Conservation (phyloP, 1,284 basidiomycete species). For the Austroboletus rostrupii region DNA sequence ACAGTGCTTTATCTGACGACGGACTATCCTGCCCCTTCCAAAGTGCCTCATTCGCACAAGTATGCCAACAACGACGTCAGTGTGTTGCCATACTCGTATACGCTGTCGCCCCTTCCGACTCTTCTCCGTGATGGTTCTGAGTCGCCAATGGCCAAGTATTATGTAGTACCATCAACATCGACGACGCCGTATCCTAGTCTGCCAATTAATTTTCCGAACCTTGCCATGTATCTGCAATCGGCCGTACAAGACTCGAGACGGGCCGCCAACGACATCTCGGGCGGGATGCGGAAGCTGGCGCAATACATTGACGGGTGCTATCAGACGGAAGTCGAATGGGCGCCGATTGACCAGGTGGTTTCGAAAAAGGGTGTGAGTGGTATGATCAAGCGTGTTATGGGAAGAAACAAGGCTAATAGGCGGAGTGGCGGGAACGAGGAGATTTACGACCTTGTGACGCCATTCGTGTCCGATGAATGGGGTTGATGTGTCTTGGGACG, state of each 20-base stretch:
- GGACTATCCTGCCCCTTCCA: slow-evolving; percentile 56
- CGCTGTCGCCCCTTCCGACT: slow-evolving; percentile 51
- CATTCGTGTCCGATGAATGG: slow-evolving; percentile 69
- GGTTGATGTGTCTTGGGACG: slow-evolving; percentile 29
- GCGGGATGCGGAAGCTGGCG: slow-evolving; percentile 59
- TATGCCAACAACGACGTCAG: slow-evolving; percentile 58
- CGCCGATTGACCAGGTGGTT: slow-evolving; percentile 33
- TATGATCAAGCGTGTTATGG: slow-evolving; percentile 60
- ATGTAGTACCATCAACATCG: slow-evolving; percentile 59
- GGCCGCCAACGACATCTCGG: slow-evolving; percentile 52
- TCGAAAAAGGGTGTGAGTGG: slow-evolving; percentile 40
- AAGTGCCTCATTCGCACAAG: slow-evolving; percentile 40
- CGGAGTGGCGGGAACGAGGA: slow-evolving; percentile 61
- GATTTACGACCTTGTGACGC: slow-evolving; percentile 73
- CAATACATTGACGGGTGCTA: slow-evolving; percentile 50
- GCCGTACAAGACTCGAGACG: slow-evolving; percentile 64
- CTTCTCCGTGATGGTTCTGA: slow-evolving; percentile 62
- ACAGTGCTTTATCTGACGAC: slow-evolving; percentile 72
- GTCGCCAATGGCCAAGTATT: slow-evolving; percentile 59
- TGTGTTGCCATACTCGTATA: slow-evolving; percentile 67
- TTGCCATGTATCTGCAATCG: slow-evolving; percentile 69
- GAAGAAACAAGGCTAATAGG: slow-evolving; percentile 45
- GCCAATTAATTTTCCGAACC: slow-evolving; percentile 68
- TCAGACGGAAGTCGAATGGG: slow-evolving; percentile 40
- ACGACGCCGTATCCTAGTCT: slow-evolving; percentile 61